Conservation (phyloP, 345 rosid genomes). For the Ricinus communis region DNA sequence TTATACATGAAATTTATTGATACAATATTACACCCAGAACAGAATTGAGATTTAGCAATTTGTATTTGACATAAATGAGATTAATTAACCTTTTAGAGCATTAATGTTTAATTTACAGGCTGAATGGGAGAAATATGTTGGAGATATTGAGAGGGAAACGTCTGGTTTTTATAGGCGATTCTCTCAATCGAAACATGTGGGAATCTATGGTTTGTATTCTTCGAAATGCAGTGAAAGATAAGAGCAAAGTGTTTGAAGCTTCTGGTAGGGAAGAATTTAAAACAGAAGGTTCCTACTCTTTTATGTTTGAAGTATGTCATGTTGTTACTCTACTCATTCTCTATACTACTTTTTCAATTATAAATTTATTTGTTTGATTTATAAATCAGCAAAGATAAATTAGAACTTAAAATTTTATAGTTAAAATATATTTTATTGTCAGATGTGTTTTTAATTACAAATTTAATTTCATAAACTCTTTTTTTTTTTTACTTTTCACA, state of each 20-base stretch:
- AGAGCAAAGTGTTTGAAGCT: slow-evolving; percentile 36
- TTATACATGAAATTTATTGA: no score
- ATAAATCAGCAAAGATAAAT: no score
- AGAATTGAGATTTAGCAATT: background rate
- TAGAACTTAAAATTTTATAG: no score
- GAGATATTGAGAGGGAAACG: slow-evolving; percentile 44
- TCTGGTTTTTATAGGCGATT: slow-evolving; percentile 45
- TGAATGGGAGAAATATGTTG: slow-evolving; percentile 38
- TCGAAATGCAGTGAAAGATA: slow-evolving; percentile 20
- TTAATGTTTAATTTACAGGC: slow-evolving; percentile 26
- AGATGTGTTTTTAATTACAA: no score
- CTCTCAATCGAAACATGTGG: slow-evolving; percentile 52
- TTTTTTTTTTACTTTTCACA: no score
- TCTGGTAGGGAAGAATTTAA: slow-evolving; percentile 34
- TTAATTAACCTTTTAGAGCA: background rate
- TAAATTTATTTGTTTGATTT: no score
- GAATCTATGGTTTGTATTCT: slow-evolving; percentile 48
- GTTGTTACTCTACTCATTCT: background rate
- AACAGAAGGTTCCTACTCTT: slow-evolving; percentile 34
- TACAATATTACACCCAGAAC: no score
- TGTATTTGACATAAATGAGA: background rate
- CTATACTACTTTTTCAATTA: no score
- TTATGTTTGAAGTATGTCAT: slow-evolving; percentile 34
- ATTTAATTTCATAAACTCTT: no score
- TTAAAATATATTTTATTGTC: no score